Evolutionary conservation across 371 early-diverging fungal genomes (phyloP).

Genomic region (Caulochytrium protostelioides): DNA sequence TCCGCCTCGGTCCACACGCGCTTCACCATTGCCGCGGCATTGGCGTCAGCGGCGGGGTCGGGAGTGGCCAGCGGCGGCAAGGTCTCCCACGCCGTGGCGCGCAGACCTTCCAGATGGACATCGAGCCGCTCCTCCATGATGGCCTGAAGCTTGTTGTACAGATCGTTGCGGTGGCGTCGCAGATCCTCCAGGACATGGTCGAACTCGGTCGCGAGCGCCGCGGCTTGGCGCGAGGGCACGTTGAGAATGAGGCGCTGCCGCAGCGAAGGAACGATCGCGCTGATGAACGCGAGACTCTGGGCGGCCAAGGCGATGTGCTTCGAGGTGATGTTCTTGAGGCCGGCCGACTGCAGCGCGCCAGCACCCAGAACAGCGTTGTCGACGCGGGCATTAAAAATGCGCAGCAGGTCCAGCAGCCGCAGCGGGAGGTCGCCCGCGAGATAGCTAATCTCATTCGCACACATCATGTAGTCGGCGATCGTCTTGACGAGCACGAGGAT

Average conservation of each 20-base stretch:
- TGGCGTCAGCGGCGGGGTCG: not conserved
- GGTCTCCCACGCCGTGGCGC: slow-evolving; percentile 25
- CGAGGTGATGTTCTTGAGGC: slow-evolving; percentile 80
- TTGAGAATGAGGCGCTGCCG: slow-evolving; percentile 63
- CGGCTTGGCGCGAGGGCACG: slow-evolving; percentile 44
- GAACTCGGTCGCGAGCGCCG: slow-evolving; percentile 56
- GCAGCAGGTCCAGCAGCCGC: slow-evolving; percentile 51
- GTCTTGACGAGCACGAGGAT: slow-evolving; percentile 62
- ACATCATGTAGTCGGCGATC: slow-evolving; percentile 65
- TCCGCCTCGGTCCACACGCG: too few relatives aligned
- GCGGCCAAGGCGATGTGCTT: slow-evolving; percentile 82
- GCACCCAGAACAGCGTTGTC: slow-evolving; percentile 89
- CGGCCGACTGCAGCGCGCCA: slow-evolving; percentile 82
- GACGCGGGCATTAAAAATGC: slow-evolving; percentile 19
- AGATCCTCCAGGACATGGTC: slow-evolving; percentile 59
- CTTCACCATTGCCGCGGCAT: too few relatives aligned
- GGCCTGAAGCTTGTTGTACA: slow-evolving; percentile 61
- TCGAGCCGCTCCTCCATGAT: slow-evolving; percentile 77
- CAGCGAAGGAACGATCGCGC: slow-evolving; percentile 65
- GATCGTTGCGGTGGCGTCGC: slow-evolving; percentile 60
- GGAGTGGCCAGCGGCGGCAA: slow-evolving; percentile 11
- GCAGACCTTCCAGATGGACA: slow-evolving; percentile 45
- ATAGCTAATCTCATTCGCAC: slow-evolving; percentile 46
- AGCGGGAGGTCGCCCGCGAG: slow-evolving; percentile 64
- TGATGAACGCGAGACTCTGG: slow-evolving; percentile 63